Base-by-base conservation (phyloP, 257 asterid species). In the Linaria vulgaris region DNA sequence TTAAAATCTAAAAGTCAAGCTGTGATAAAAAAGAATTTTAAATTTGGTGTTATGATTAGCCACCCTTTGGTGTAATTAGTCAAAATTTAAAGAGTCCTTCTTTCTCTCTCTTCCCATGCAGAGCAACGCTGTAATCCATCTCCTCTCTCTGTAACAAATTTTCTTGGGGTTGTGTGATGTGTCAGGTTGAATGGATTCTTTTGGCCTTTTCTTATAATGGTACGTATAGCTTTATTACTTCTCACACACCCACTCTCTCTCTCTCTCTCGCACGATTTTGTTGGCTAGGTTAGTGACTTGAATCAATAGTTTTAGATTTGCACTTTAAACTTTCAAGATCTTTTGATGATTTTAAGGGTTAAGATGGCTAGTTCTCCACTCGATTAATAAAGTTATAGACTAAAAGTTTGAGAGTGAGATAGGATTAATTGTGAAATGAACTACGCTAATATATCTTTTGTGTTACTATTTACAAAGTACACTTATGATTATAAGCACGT, bases 181-280 rank as follows among this genome's bases (percentile, higher is more conserved):
- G 82, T 73, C 82, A 73, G 82, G 64, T 73, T 77, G 82, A 73
- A 69, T 73, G 71, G 71, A 72, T 68, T 72, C 73, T 17, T 63
- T 72, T 76, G 80, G 78, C 74, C 77, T 67, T 76, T 76, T 75
- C 74, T 70, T 50, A 48, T 64, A 61, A 62, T 72, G 74, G 56
- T 62, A 46, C 7, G 21, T 8, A n/a, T n/a, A 9, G 34, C 59
- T 59, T 56, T 43, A n/a, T n/a, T n/a, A 17, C 24, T 59, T 24
- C 31, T 7, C 19, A 5, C 52, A 47, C 30, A 8, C 14, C 2
- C 19, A 20, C 56, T 52, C 59, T 59, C 46, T 56, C 66, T 34
- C 63, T 31, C 64, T 24, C 65, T 25, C 48, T 24, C 70, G 20
- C 57, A 59, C 56, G 14, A 52, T 46, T 46, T 30, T 68, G 43